phyloP scores from a whole-genome alignment of 2,329 filamentous ascomycete genomes.

The Cercospora nicotianae region DNA sequence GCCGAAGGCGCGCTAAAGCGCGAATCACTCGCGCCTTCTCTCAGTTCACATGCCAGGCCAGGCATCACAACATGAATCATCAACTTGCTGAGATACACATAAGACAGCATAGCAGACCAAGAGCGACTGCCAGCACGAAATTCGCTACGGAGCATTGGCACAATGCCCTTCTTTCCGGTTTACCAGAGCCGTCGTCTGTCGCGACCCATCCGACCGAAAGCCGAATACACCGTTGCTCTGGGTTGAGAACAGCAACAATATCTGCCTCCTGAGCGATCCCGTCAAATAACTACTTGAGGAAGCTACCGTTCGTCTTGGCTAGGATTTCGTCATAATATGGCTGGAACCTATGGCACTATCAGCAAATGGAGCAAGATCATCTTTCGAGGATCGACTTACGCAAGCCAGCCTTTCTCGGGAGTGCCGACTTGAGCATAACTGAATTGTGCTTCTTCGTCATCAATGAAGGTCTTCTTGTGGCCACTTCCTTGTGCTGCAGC shows the following conservation, averaged over 20 bases:
- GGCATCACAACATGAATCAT: neutral
- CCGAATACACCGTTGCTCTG: neutral
- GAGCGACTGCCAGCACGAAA: neutral
- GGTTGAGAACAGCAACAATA: neutral
- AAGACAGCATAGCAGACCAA: neutral
- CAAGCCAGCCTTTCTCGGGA: slow-evolving; percentile 53
- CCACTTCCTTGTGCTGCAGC: slow-evolving; percentile 44
- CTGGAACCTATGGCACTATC: slow-evolving; percentile 43
- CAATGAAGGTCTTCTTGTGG: slow-evolving; percentile 44
- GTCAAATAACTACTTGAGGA: slow-evolving; percentile 42
- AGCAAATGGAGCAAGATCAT: slow-evolving; percentile 28
- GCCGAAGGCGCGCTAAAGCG: neutral
- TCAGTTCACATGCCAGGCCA: neutral
- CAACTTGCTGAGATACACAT: neutral
- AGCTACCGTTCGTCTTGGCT: slow-evolving; percentile 52
- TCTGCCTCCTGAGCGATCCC: neutral
- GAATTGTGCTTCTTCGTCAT: slow-evolving; percentile 43
- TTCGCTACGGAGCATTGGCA: neutral
- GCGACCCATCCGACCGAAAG: neutral
- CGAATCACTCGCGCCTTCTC: neutral
- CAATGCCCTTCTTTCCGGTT: neutral
- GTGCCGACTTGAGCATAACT: slow-evolving; percentile 47
- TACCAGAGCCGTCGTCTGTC: neutral
- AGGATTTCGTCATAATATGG: slow-evolving; percentile 57
- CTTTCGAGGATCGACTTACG: slow-evolving; percentile 41